phyloP scores from a whole-genome alignment of 2,329 filamentous ascomycete species.

The Emergomyces africanus region DNA sequence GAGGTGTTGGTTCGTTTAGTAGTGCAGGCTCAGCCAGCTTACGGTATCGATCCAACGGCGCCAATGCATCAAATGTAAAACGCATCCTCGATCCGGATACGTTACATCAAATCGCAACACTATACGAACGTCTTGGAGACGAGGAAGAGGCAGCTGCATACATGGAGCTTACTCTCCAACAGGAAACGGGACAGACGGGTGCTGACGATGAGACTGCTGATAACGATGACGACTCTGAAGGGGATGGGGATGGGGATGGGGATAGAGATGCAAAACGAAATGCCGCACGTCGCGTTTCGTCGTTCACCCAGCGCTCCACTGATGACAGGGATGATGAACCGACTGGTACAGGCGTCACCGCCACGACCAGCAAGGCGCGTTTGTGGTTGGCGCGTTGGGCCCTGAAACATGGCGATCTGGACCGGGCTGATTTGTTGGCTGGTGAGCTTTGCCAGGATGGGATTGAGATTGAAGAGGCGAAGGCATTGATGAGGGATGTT shows the following conservation, averaged over 20 bases:
- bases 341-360: constrained; percentile 67
- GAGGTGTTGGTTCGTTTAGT: constrained; percentile 15
- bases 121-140: constrained; percentile 73
- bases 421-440: constrained; percentile 64
- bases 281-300: constrained; percentile 18
- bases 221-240: constrained; percentile 18
- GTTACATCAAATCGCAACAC: constrained; percentile 72
- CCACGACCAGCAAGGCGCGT: constrained; percentile 79
- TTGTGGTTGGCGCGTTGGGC: constrained; percentile 86
- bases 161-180: constrained; percentile 90
- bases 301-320: constrained; percentile 17
- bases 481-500: constrained; percentile 79
- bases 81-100: constrained; percentile 74
- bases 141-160: constrained; percentile 74
- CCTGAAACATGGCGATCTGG: constrained; percentile 61
- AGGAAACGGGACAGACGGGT: constrained; percentile 60
- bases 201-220: constrained; percentile 24
- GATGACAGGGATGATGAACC: constrained; percentile 29
- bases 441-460: constrained; percentile 92
- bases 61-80: constrained; percentile 14
- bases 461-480: constrained; percentile 92
- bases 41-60: constrained; percentile 13
- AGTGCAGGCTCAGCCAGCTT: constrained; percentile 35
- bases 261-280: constrained; percentile 36
- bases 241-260: constrained; percentile 12